phyloP scores from a whole-genome alignment of 148 eudicot species.

The Chenopodium formosanum region DNA sequence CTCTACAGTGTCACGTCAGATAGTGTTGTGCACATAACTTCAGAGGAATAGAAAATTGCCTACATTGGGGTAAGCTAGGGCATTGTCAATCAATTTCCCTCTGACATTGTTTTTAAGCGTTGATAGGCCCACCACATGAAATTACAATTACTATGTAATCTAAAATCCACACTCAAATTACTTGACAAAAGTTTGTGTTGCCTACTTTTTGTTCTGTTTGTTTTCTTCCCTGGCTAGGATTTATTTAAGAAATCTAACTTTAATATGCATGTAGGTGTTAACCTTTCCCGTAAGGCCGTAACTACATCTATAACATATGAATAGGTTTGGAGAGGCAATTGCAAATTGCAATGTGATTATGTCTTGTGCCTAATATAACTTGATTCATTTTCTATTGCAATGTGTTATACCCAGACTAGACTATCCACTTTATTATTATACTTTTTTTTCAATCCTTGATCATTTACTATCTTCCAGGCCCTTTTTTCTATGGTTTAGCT shows the following conservation, averaged over 20 bases:
- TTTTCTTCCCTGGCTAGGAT: background rate
- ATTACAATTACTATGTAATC: background rate
- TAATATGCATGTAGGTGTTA: no score
- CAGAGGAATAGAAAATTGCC: background rate
- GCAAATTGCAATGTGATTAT: no score
- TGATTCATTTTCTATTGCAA: no score
- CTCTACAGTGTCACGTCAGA: background rate
- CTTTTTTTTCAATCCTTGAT: no score
- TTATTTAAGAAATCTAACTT: background rate
- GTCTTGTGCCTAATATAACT: no score
- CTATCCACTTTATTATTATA: no score
- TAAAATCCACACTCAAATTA: background rate
- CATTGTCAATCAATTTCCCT: background rate
- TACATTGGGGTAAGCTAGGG: background rate
- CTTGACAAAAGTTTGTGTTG: background rate
- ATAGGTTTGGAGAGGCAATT: no score
- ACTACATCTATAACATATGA: no score
- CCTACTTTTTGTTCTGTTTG: background rate
- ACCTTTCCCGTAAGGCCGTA: no score
- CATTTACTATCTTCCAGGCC: no score
- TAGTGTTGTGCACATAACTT: background rate
- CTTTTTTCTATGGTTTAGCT: no score
- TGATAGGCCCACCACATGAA: background rate
- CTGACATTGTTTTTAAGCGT: background rate
- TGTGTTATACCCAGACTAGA: no score